A percentile compares a stretch with the other conserved stretches of the same genome.
Evolutionary conservation across 345 rosid genomes (phyloP).

Genomic region (Luvunga scandens): DNA sequence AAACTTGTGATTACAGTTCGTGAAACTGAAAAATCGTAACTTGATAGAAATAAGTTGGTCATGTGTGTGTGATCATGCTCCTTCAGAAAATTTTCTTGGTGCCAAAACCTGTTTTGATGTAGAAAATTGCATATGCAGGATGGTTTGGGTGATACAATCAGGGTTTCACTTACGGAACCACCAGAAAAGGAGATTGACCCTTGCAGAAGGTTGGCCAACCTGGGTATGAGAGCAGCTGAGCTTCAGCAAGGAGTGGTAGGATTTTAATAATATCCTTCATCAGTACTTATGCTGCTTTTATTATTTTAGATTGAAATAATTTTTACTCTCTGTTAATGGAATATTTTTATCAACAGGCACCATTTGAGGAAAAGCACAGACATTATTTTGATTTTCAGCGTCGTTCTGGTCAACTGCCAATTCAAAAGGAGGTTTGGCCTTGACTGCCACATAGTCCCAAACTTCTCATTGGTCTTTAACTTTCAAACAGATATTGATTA

Average conservation of each 20-base stretch:
- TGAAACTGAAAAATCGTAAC: neutral
- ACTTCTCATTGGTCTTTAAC: neutral
- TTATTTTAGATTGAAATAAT: neutral
- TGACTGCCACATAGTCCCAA: neutral
- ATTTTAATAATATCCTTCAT: conserved; percentile 15
- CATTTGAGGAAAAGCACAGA: conserved; percentile 96
- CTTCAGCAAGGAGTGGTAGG: conserved; percentile 94
- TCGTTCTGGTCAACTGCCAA: conserved; percentile 83
- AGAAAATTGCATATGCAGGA: conserved; percentile 50
- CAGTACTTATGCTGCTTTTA: conserved; percentile 9
- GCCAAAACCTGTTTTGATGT: neutral
- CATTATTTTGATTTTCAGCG: conserved; percentile 87
- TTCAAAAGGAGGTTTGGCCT: conserved; percentile 77
- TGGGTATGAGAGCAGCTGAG: conserved; percentile 78
- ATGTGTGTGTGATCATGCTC: neutral
- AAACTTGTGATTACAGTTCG: neutral
- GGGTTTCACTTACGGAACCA: conserved; percentile 93
- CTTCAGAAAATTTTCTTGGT: conserved; percentile 1
- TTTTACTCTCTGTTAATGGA: conserved; percentile 11
- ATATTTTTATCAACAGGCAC: conserved; percentile 47
- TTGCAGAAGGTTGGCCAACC: conserved; percentile 83
- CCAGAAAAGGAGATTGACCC: conserved; percentile 99
- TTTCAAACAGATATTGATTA: conserved; percentile 11
- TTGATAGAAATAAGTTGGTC: neutral
- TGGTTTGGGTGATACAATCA: conserved; percentile 97